Evolutionary conservation across 2,329 filamentous ascomycete species (phyloP), one percentile per base, ranked within the genome.

Genomic region (Metarhizium anisopliae): DNA sequence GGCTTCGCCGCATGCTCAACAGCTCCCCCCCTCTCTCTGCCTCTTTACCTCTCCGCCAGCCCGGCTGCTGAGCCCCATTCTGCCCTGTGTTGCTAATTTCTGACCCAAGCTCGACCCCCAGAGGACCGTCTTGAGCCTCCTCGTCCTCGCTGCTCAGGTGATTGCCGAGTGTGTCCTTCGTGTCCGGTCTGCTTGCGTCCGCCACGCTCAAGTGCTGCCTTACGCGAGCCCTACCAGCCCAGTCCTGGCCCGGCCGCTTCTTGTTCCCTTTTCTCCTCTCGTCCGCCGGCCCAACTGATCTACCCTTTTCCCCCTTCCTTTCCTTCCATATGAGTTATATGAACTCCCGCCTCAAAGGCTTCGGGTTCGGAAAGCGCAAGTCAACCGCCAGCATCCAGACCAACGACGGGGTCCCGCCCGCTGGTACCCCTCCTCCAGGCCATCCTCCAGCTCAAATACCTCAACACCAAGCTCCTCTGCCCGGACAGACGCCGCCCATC

Each of bases 281-380:
- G 52, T 18, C 42, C n/a, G 18, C 42, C 42, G 18, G 56, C 52
- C 47, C 56, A 14, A 13, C 55, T 54, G 11, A 7, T 35, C 40
- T 35, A 50, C 53, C 53, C 53, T 54, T 42, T 50, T 52, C 52
- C 53, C 51, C 53, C 47, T 62, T 62, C 62, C 60, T 61, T 61
- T 61, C 61, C 64, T 70, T 69, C 71, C 69, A 69, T 71, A 88
- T 89, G 85, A 88, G 82, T 81, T 89, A 84, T 80, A 82, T 88
- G 83, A 89, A 89, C 79, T 82, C 83, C 72, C 84, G 86, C 74
- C 83, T 90, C 72, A 88, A 89, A 79, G 82, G 82, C 79, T 81
- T 90, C 77, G 86, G 87, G 75, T 87, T 89, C 79, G 86, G 86
- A 76, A 89, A 88, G 82, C 85, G 87, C 74, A 88, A 85, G 78